Conservation (phyloP, 176 grass and related monocot species). For the Aegilops sharonensis region DNA sequence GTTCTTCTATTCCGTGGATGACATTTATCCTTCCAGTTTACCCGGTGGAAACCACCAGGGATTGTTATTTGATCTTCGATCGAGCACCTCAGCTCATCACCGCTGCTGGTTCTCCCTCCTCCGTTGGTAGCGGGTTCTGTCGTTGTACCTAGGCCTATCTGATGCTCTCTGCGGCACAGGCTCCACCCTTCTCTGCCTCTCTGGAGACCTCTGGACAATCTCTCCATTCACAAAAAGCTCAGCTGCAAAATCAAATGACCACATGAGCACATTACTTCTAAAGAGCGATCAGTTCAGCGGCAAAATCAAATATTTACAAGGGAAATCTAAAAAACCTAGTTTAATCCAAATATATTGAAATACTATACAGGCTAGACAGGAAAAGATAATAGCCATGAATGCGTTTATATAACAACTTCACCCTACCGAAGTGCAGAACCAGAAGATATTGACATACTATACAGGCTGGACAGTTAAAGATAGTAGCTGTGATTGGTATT, state of each 20-base stretch:
- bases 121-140: conserved; percentile 69
- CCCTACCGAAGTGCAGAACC: conserved; percentile 10
- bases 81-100: conserved; percentile 14
- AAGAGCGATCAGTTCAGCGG: conserved; percentile 50
- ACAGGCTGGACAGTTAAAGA: background rate
- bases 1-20: background rate
- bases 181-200: conserved; percentile 93
- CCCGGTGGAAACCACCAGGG: background rate
- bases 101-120: conserved; percentile 69
- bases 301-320: background rate
- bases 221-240: conserved; percentile 91
- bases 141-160: conserved; percentile 84
- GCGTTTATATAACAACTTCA: background rate
- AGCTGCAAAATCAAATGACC: conserved; percentile 51
- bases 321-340: background rate
- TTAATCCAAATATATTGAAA: background rate
- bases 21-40: background rate
- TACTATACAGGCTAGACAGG: background rate
- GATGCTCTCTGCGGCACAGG: conserved; percentile 68
- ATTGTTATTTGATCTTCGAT: conserved; percentile 17
- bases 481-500: background rate
- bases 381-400: background rate
- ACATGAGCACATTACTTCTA: background rate
- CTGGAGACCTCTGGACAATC: conserved; percentile 79
- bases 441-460: background rate